Base-by-base conservation (phyloP, 2,329 filamentous ascomycete species). In the Alternaria burnsii region DNA sequence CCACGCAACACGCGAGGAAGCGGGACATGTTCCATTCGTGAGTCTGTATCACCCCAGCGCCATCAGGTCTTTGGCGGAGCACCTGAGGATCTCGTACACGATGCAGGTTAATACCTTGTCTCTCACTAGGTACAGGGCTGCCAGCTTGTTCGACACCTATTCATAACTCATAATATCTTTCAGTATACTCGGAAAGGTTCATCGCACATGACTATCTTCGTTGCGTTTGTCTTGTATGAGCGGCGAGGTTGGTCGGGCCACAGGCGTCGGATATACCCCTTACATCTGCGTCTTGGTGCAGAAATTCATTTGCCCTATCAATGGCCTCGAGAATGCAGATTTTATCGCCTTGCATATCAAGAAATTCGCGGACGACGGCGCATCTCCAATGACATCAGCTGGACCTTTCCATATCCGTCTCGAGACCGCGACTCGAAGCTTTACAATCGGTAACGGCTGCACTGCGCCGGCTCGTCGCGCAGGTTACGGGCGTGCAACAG, bases 1-100 rank as follows among this genome's bases (percentile, higher is more conserved):
- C 72, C 69, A 72, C 68, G 72, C 65, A 71, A 62, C 71, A 75
- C 71, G 72, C 65, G 65, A 67, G 68, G 64, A 69, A 69, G 67
- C 67, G 65, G 67, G 58, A 59, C 59, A 47, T 26, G 32, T 73
- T 71, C 59, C 47, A 67, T 76, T 63, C 71, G 71, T 62, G 55
- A 65, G 36, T 26, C 36, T 55, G 76, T 77, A 59, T 63, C 59
- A 77, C 74, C 68, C 47, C 56, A 43, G 55, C 55, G 63, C 47
- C 54, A 71, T 63, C 36, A 51, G 59, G 66, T 56, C 58, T 24
- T 67, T 66, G 72, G 62, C 67, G 71, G 63, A 58, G 59, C 53
- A 47, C 30, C 55, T 47, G 48, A 62, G 59, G 58, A 61, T 55
- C 44, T 38, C 48, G 34, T 41, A 58, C 38, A 63, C 62, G 50